phyloP scores from a whole-genome alignment of 1,284 basidiomycete genomes.

The Naganishia albida region DNA sequence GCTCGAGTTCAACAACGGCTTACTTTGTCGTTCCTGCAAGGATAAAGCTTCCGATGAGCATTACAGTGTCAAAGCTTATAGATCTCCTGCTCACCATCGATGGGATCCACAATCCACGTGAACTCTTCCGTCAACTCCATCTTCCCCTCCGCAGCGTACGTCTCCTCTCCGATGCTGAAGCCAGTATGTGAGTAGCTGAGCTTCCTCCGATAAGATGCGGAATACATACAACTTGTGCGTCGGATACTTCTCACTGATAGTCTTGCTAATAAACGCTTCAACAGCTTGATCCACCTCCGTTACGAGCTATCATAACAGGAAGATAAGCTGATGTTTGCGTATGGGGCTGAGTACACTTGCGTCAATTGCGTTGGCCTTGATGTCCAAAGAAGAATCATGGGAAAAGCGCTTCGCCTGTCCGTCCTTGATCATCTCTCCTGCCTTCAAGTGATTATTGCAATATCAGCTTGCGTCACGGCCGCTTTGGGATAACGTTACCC shows the following conservation, averaged over 20 bases:
- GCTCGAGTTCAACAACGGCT: conserved; percentile 4
- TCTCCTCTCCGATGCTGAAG: conserved; percentile 76
- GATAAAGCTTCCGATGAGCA: neutral
- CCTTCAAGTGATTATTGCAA: conserved; percentile 1
- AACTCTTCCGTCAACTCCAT: conserved; percentile 71
- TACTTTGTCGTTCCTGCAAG: conserved; percentile 52
- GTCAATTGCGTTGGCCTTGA: conserved; percentile 27
- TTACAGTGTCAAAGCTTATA: neutral
- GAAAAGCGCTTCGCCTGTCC: conserved; percentile 31
- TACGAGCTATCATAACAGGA: conserved; percentile 61
- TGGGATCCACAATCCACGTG: conserved; percentile 53
- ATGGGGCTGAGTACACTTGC: neutral
- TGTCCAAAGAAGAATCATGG: conserved; percentile 7
- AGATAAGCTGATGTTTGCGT: neutral
- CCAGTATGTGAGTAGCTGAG: neutral
- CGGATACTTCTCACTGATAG: conserved; percentile 70
- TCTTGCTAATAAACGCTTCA: conserved; percentile 77
- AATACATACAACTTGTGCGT: conserved; percentile 65
- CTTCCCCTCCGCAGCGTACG: conserved; percentile 63
- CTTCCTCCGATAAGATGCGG: no score
- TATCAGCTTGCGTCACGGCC: neutral
- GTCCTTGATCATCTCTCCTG: conserved; percentile 32
- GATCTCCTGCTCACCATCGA: conserved; percentile 46
- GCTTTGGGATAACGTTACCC: conserved; percentile 6
- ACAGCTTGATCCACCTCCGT: conserved; percentile 93